Percentiles rank a stretch among this genome's conserved stretches.
phyloP scores from a whole-genome alignment of 257 asterid genomes.

The Haberlea rhodopensis region DNA sequence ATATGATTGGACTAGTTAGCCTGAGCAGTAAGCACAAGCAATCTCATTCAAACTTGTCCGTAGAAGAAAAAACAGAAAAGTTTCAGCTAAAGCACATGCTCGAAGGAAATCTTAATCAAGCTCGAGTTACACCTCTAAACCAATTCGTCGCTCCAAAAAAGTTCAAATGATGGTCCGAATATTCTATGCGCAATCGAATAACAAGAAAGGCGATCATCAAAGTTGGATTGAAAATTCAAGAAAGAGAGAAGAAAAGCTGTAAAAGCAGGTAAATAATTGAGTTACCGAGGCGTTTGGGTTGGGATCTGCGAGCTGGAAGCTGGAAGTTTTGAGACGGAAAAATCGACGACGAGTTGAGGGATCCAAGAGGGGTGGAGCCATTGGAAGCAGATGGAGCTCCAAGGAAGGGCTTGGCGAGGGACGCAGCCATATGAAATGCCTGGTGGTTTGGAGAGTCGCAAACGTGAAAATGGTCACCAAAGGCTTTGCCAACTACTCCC shows the following conservation, averaged over 20 bases:
- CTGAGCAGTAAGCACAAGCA: not conserved
- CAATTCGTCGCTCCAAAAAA: no score
- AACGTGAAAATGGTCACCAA: no score
- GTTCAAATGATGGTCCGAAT: no score
- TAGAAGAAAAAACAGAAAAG: no score
- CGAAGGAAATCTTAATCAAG: not conserved
- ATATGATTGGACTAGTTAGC: not conserved
- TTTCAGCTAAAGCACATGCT: not conserved
- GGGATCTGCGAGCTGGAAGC: constrained; percentile 53
- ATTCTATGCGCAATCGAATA: no score
- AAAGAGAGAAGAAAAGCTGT: not conserved
- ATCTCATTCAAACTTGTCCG: not conserved
- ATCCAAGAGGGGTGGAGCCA: constrained; percentile 53
- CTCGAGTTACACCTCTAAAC: not conserved
- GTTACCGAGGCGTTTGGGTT: constrained; percentile 61
- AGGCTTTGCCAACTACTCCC: no score
- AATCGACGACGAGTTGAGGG: constrained; percentile 44
- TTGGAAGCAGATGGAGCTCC: constrained; percentile 56
- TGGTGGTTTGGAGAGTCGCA: no score
- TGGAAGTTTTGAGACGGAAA: constrained; percentile 42
- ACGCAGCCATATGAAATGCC: no score
- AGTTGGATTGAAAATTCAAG: not conserved
- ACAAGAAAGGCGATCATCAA: not conserved
- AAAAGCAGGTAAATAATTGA: no score
- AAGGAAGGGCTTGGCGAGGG: constrained; percentile 58